Base-by-base conservation (phyloP, 768 basidiomycete genomes). In the Tubosaeta sp. region DNA sequence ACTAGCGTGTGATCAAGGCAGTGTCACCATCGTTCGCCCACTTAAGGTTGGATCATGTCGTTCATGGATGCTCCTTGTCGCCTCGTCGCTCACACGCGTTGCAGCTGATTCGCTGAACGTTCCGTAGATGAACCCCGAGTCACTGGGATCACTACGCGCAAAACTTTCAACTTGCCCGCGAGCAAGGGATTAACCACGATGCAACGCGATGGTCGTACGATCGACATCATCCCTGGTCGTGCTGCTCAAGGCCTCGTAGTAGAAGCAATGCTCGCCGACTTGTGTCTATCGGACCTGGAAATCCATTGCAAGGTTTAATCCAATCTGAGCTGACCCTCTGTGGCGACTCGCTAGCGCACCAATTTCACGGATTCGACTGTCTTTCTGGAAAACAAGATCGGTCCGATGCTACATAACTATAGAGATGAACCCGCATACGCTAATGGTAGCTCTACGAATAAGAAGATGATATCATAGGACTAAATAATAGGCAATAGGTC, bases 11-110 rank as follows among this genome's bases (percentile, higher is more conserved):
- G 55, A 46, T 48, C 17, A 17, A 45, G 55, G 52, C 45, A 29
- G 50, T 51, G 53, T 46, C 29, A 29, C 42, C 29, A 51, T 14
- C 46, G 45, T 37, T 48, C 17, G 43, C 45, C 25, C 33, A 25
- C 31, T 52, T 50, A 43, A 44, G 55, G 54, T 44, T 49, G 46
- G 46, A 52, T 55, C 43, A 33, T 26, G 48, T 52, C 41, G 53
- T 48, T 34, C 31, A 26, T n/a, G 16, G 34, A 37, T 14, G n/a
- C 38, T 43, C 22, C 19, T 43, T 25, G 45, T 45, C 52, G 55
- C 64, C 61, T 61, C 64, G 52, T 66, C 61, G 55, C 59, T 64
- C 59, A 64, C 63, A 65, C 63, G 64, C 62, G 33, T 48, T 48
- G 29, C 27, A 41, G 29, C 49, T 53, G 52, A 59, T 62, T 48